These are phyloP conservation scores for Xylaria sp. DNA, from an alignment of 2,329 filamentous ascomycete species.

Conservation along the genomic window DNA sequence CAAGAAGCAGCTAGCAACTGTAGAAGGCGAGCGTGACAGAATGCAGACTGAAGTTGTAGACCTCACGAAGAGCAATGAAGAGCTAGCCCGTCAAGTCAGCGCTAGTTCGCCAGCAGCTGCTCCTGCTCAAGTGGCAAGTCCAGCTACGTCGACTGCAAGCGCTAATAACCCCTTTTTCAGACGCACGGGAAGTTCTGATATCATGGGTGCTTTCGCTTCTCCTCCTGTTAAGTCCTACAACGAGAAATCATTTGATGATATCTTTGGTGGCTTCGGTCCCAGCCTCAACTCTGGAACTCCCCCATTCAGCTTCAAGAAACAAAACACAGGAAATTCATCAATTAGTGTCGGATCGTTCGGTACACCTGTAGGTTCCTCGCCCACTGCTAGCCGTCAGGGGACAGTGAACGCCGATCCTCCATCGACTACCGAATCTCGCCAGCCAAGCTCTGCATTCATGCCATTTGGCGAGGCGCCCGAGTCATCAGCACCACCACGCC, in stretches of 20 bases:
- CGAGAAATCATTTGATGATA: conserved; percentile 83
- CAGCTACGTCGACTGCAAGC: conserved; percentile 74
- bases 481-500: conserved; percentile 80
- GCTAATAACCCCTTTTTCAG: conserved; percentile 97
- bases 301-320: conserved; percentile 68
- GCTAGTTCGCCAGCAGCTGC: conserved; percentile 60
- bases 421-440: conserved; percentile 76
- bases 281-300: conserved; percentile 57
- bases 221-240: conserved; percentile 58
- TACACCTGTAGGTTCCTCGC: conserved; percentile 68
- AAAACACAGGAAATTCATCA: conserved; percentile 67
- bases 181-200: conserved; percentile 70
- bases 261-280: conserved; percentile 77
- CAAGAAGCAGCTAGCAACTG: conserved; percentile 94
- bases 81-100: conserved; percentile 64
- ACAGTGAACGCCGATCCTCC: conserved; percentile 69
- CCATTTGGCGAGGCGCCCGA: conserved; percentile 75
- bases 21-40: conserved; percentile 89
- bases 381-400: conserved; percentile 71
- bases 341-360: conserved; percentile 63
- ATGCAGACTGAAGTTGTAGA: conserved; percentile 82
- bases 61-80: conserved; percentile 71
- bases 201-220: conserved; percentile 65
- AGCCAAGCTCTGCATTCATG: conserved; percentile 80
- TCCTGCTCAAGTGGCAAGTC: conserved; percentile 71